Percentiles rank a stretch among this genome's conserved stretches.
phyloP scores from a whole-genome alignment of 495 filamentous ascomycete genomes.

The Daldinia grandis region DNA sequence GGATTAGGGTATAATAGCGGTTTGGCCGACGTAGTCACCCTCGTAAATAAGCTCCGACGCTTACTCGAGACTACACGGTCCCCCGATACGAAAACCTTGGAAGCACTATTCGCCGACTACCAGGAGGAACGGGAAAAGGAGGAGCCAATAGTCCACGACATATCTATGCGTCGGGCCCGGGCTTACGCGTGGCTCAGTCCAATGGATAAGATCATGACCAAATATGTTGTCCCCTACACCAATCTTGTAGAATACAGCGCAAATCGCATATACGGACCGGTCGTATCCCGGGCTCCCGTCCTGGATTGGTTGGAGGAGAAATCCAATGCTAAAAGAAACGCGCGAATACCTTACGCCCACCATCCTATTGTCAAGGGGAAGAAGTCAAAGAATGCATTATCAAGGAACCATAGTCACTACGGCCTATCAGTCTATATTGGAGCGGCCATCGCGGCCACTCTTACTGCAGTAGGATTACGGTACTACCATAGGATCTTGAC shows the following conservation, averaged over 20 bases:
- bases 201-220: slow-evolving; percentile 32
- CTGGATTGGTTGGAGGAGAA: slow-evolving; percentile 42
- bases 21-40: slow-evolving; percentile 53
- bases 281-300: slow-evolving; percentile 35
- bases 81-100: slow-evolving; percentile 28
- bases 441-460: slow-evolving; percentile 1
- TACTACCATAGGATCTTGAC: slow-evolving; percentile 7
- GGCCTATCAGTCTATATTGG: slow-evolving; percentile 1
- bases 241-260: slow-evolving; percentile 13
- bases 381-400: neutral
- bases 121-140: slow-evolving; percentile 29
- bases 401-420: neutral
- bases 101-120: slow-evolving; percentile 35
- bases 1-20: slow-evolving; percentile 55
- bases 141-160: slow-evolving; percentile 22
- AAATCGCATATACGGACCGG: slow-evolving; percentile 16
- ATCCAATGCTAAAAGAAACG: neutral
- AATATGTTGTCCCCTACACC: slow-evolving; percentile 30
- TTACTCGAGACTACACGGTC: slow-evolving; percentile 20
- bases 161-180: slow-evolving; percentile 39
- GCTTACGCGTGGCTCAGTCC: slow-evolving; percentile 23
- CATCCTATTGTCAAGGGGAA: slow-evolving; percentile 3
- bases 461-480: slow-evolving; percentile 24
- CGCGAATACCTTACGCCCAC: slow-evolving; percentile 18
- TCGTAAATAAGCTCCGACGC: slow-evolving; percentile 52